Conservation (phyloP, 1,139 yeast species). For the Taphrina wiesneri region DNA sequence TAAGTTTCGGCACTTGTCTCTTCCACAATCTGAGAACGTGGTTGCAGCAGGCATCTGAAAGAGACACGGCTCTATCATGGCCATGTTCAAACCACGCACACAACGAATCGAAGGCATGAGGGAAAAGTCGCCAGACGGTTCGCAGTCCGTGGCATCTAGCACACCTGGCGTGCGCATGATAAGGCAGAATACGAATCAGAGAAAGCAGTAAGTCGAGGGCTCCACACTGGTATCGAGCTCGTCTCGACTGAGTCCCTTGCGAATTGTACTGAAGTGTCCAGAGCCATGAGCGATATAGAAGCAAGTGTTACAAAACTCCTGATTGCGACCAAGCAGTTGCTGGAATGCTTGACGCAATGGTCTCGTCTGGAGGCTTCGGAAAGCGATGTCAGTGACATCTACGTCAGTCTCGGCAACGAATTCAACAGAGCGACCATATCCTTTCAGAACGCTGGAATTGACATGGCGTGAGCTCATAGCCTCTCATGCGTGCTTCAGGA, state of each 20-base stretch:
- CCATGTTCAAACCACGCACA: neutral
- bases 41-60: too few species aligned
- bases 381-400: constrained; percentile 83
- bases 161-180: neutral
- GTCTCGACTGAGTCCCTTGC: neutral
- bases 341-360: constrained; percentile 89
- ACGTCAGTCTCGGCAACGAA: constrained; percentile 90
- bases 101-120: neutral
- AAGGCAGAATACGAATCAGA: constrained; percentile 12
- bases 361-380: constrained; percentile 77
- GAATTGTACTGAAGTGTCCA: neutral
- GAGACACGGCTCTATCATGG: neutral
- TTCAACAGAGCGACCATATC: constrained; percentile 82
- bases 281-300: constrained; percentile 48
- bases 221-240: neutral
- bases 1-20: neutral
- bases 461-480: constrained; percentile 48
- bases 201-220: constrained; percentile 13
- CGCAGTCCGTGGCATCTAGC: neutral
- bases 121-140: neutral
- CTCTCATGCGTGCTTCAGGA: neutral
- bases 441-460: constrained; percentile 66
- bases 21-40: too few species aligned
- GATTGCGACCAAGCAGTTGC: constrained; percentile 82
- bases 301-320: constrained; percentile 78